Conservation (phyloP, 1,139 yeast species). For the Taphrina flavorubra region DNA sequence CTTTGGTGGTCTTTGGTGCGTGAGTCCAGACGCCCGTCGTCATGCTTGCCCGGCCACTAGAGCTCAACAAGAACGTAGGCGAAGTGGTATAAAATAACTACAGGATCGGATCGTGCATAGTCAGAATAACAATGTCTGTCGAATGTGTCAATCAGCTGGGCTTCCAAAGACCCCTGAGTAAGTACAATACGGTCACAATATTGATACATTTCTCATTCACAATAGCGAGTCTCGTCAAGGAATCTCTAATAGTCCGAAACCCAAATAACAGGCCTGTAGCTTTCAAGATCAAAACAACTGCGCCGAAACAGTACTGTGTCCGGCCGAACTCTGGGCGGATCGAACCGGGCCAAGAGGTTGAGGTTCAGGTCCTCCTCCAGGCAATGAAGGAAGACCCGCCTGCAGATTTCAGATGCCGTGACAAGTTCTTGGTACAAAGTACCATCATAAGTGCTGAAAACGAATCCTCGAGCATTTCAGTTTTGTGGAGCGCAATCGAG, state of each 20-base stretch:
- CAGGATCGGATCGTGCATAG: too few relatives aligned
- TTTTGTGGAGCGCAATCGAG: slow-evolving; percentile 71
- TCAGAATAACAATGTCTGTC: slow-evolving; percentile 33
- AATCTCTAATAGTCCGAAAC: slow-evolving; percentile 42
- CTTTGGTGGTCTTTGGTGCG: slow-evolving; percentile 1
- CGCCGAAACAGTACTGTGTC: slow-evolving; percentile 70
- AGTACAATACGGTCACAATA: neutral
- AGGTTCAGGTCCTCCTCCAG: slow-evolving; percentile 65
- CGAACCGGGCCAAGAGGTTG: slow-evolving; percentile 44
- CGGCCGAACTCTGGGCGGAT: slow-evolving; percentile 43
- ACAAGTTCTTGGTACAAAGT: slow-evolving; percentile 87
- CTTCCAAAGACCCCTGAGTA: slow-evolving; percentile 43
- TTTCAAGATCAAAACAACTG: slow-evolving; percentile 97
- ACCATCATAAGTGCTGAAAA: slow-evolving; percentile 62
- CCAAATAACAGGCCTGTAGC: slow-evolving; percentile 61
- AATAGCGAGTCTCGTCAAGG: slow-evolving; percentile 42
- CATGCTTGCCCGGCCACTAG: neutral
- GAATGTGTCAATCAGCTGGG: slow-evolving; percentile 42
- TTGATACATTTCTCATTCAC: neutral
- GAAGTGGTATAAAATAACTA: too few relatives aligned
- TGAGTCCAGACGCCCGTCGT: slow-evolving; percentile 1
- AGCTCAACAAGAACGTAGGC: too few relatives aligned
- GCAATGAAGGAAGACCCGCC: slow-evolving; percentile 80
- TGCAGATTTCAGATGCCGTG: slow-evolving; percentile 77
- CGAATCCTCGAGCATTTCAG: slow-evolving; percentile 44